These are phyloP conservation scores for Pythium volutum DNA, from an alignment of 352 stramenopile species.

Conservation along the genomic window DNA sequence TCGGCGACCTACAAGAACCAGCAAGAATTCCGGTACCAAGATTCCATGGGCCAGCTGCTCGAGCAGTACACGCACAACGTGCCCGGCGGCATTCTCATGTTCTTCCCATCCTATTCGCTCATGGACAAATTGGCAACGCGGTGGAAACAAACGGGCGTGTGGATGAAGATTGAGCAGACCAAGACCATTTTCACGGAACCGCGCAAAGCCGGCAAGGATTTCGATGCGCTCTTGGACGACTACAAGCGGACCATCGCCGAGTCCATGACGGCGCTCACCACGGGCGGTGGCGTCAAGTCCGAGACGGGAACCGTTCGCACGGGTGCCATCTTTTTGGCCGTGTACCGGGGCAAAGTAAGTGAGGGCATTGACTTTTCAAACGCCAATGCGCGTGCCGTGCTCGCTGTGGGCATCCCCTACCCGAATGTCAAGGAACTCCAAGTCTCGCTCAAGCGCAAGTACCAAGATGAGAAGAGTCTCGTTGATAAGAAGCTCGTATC, in stretches of 20 bases:
- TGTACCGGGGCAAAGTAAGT: slow-evolving; percentile 98
- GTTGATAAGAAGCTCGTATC: slow-evolving; percentile 66
- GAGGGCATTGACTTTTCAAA: slow-evolving; percentile 99
- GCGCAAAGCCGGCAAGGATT: slow-evolving; percentile 74
- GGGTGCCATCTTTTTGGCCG: slow-evolving; percentile 95
- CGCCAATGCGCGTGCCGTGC: slow-evolving; percentile 93
- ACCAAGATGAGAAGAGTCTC: slow-evolving; percentile 74
- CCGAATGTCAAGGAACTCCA: slow-evolving; percentile 93
- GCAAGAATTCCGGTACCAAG: slow-evolving; percentile 76
- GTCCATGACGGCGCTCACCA: slow-evolving; percentile 11
- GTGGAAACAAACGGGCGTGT: slow-evolving; percentile 71
- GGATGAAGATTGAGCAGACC: slow-evolving; percentile 48
- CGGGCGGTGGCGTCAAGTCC: slow-evolving; percentile 6
- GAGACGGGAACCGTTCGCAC: slow-evolving; percentile 28
- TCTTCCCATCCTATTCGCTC: slow-evolving; percentile 83
- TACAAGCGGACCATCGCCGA: slow-evolving; percentile 58
- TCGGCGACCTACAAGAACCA: slow-evolving; percentile 82
- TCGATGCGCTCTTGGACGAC: slow-evolving; percentile 70
- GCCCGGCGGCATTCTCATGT: slow-evolving; percentile 82
- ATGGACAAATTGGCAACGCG: slow-evolving; percentile 65
- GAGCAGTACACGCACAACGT: slow-evolving; percentile 64
- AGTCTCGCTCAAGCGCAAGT: slow-evolving; percentile 74
- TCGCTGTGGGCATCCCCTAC: slow-evolving; percentile 99
- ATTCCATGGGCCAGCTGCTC: slow-evolving; percentile 75
- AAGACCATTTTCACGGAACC: slow-evolving; percentile 73